Base-by-base conservation (phyloP, 768 basidiomycete species). In the Rhodotorula kratochvilovae region DNA sequence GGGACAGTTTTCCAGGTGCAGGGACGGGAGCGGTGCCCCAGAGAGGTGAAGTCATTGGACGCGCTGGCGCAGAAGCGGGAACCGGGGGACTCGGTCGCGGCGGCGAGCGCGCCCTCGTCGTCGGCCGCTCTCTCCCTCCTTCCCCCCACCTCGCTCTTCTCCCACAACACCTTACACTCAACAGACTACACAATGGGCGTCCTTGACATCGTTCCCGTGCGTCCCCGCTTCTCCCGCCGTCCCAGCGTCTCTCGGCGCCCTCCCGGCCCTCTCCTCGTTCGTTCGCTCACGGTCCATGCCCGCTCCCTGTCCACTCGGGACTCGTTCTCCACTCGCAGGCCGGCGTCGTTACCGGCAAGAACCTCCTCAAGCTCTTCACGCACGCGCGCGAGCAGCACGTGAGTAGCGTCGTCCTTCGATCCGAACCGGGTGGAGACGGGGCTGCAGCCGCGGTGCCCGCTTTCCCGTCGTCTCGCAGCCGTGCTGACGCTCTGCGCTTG, bases 301-400 rank as follows among this genome's bases (percentile, higher is more conserved):
- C n/a, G n/a, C n/a, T 5, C 31, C 17, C 23, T 36, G 33, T 21
- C 33, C n/a, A n/a, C n/a, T n/a, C n/a, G n/a, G n/a, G n/a, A n/a
- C n/a, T n/a, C n/a, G n/a, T n/a, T n/a, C n/a, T n/a, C n/a, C n/a
- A n/a, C n/a, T n/a, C n/a, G n/a, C n/a, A n/a, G n/a, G n/a, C n/a
- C 23, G 95, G 95, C 75, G 95, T 99, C 72, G 82, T 99, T 80
- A 94, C 92, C 70, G 95, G 95, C 81, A 90, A 94, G 76, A 87
- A 98, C 80, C 90, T 92, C 77, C 88, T 92, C 82, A 94, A 93
- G 82, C 82, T 99, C 79, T 95, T 98, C 80, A 88, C 95, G 77
- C 96, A 95, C 81, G 95, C 94, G 56, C 90, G 89, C 78, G 86
- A 88, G 77, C 80, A 97, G 81, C 84, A 93, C 85, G 95, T 92